Evolutionary conservation across 257 asterid genomes (phyloP), one percentile per base, ranked within the genome.

Genomic region (Nicotiana obtusifolia): DNA sequence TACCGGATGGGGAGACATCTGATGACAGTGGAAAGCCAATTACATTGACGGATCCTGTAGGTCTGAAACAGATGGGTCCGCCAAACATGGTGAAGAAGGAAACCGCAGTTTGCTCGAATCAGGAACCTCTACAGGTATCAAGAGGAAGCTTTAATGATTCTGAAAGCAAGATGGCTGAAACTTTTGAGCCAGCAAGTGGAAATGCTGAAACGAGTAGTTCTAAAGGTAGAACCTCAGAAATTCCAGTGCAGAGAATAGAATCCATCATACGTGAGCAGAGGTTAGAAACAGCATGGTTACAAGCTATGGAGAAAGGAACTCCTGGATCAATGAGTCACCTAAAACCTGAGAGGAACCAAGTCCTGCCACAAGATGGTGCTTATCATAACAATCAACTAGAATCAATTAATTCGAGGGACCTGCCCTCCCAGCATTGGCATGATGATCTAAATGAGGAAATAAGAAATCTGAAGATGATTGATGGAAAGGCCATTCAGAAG

Each of bases 221-320:
- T 49, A 90, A 87, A 81, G 93, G 88, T 80, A 80, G 88, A 76
- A 89, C 83, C 80, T 65, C 91, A 4, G 88, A 86, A 52, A 80
- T 85, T 78, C 98, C 95, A 0, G 89, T 82, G 54, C 93, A 88
- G 88, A 93, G 98, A 84, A 90, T 92, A 30, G 97, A 93, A 78
- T 93, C 98, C 81, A 93, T 94, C 41, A 93, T 93, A 82, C 94
- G 84, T 14, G 97, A 94, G 82, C 99, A 93, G 87, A 89, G 93
- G 81, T 59, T 93, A 65, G 99, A 96, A 90, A 90, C 98, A 61
- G 97, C 99, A 1, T 90, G 98, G 98, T 85, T 94, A 83, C 98
- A 93, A 83, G 97, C 97, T 10, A 87, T 86, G 94, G 98, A 94
- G 87, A 94, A 90, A 84, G 91, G 94, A 82, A 88, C 93, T 22